Percentiles rank a stretch among this genome's conserved stretches.
Conservation (phyloP, 2,329 filamentous ascomycete genomes). For the Colletotrichum cordylinicola region DNA sequence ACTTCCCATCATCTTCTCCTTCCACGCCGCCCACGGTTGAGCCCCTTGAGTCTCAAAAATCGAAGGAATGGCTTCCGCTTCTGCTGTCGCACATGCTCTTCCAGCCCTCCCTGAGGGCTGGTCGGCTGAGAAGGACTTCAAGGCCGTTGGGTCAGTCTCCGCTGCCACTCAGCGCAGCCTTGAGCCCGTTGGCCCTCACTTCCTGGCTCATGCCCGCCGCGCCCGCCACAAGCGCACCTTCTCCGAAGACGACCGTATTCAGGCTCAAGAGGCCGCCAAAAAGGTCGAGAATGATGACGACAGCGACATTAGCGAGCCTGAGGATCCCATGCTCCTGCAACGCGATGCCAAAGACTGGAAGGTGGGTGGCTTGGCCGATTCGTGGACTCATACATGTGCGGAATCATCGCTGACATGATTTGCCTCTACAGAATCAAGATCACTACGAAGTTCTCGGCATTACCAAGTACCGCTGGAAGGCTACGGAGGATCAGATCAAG, state of each 20-base stretch:
- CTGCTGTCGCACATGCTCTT: slow-evolving; percentile 68
- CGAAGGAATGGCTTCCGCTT: slow-evolving; percentile 66
- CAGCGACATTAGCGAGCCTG: slow-evolving; percentile 90
- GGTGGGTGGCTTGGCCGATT: slow-evolving; percentile 56
- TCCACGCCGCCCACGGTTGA: not conserved
- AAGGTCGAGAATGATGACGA: slow-evolving; percentile 92
- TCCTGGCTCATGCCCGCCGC: slow-evolving; percentile 94
- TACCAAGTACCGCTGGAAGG: slow-evolving; percentile 89
- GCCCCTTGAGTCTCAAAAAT: slow-evolving; percentile 27
- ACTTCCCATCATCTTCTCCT: not conserved
- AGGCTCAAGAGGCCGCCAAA: slow-evolving; percentile 93
- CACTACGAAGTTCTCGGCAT: slow-evolving; percentile 97
- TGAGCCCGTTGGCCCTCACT: slow-evolving; percentile 96
- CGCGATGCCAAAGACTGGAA: slow-evolving; percentile 99
- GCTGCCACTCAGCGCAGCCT: slow-evolving; percentile 83
- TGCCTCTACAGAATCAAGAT: slow-evolving; percentile 76
- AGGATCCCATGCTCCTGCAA: slow-evolving; percentile 90
- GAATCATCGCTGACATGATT: not conserved
- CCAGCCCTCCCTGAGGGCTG: slow-evolving; percentile 81
- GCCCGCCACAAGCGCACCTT: slow-evolving; percentile 97
- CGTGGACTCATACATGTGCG: not conserved
- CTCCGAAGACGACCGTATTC: slow-evolving; percentile 96
- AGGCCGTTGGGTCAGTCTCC: slow-evolving; percentile 78
- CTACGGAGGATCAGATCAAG: slow-evolving; percentile 98
- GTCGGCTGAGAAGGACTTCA: slow-evolving; percentile 91